phyloP scores from a whole-genome alignment of 495 filamentous ascomycete genomes.

The Cercophora newfieldiana region DNA sequence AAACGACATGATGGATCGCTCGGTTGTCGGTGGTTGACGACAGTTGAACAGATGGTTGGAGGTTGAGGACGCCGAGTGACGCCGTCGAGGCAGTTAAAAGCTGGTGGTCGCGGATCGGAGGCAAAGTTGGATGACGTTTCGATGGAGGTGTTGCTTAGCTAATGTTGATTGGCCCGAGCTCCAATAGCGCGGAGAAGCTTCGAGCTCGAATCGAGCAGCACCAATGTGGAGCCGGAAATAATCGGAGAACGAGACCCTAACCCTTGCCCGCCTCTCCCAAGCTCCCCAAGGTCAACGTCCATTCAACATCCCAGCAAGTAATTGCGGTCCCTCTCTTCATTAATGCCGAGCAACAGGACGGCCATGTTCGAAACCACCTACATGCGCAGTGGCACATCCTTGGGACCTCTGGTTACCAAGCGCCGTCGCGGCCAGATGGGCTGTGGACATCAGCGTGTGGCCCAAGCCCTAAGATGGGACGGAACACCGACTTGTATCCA shows the following conservation, averaged over 20 bases:
- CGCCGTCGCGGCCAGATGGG: too few relatives aligned
- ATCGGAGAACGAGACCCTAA: conserved; percentile 18
- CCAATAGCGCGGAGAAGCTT: conserved; percentile 24
- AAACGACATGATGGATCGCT: conserved; percentile 64
- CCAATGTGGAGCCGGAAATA: neutral
- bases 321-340: too few relatives aligned
- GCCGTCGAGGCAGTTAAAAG: neutral
- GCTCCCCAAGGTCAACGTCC: too few relatives aligned
- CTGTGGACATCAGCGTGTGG: too few relatives aligned
- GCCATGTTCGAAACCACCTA: too few relatives aligned
- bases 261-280: neutral
- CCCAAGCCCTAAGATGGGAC: too few relatives aligned
- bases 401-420: too few relatives aligned
- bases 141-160: conserved; percentile 14
- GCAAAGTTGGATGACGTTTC: conserved; percentile 28
- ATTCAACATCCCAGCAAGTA: too few relatives aligned
- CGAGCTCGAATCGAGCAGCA: conserved; percentile 25
- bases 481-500: too few relatives aligned
- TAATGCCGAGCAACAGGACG: too few relatives aligned
- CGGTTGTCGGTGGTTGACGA: conserved; percentile 14
- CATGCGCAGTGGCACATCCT: too few relatives aligned
- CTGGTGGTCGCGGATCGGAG: conserved; percentile 7
- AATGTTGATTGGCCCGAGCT: conserved; percentile 10
- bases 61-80: conserved; percentile 1
- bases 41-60: conserved; percentile 5